A percentile compares a stretch with the other conserved stretches of the same genome.
Evolutionary conservation across 1,284 basidiomycete species (phyloP).

Genomic region (Puccinia polysora): DNA sequence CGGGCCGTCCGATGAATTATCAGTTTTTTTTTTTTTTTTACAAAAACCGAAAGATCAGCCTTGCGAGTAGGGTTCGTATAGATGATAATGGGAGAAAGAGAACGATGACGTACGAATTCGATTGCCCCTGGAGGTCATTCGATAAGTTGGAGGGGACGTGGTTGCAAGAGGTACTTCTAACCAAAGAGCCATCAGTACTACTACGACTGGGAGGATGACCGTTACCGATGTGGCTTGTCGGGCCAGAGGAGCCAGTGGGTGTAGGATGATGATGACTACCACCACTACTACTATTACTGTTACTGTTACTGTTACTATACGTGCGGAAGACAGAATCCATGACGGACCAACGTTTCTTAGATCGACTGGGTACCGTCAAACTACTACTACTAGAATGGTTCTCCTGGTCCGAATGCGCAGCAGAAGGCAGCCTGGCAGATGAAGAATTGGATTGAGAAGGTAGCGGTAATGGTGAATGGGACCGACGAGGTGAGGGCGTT

Average conservation of each 20-base stretch:
- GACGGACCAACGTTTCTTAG: slow-evolving; percentile 40
- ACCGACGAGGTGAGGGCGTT: background rate
- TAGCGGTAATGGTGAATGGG: background rate
- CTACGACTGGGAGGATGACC: background rate
- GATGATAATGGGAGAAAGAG: no score
- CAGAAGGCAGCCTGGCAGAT: background rate
- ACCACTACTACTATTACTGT: background rate
- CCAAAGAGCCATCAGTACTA: slow-evolving; percentile 2
- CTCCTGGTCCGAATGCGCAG: slow-evolving; percentile 16
- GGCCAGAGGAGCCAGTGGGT: background rate
- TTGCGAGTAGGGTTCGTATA: no score
- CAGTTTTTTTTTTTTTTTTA: no score
- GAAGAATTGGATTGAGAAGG: background rate
- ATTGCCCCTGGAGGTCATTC: background rate
- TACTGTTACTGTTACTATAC: background rate
- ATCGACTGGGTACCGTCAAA: slow-evolving; percentile 16
- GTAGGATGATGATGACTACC: background rate
- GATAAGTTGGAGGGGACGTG: background rate
- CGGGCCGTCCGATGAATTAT: no score
- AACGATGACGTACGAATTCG: background rate
- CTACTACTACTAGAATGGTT: slow-evolving; percentile 11
- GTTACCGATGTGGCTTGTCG: background rate
- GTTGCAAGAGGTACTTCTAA: slow-evolving; percentile 13
- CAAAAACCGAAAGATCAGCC: no score
- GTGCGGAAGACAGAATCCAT: slow-evolving; percentile 42